Percentiles rank a stretch among this genome's conserved stretches.
phyloP scores from a whole-genome alignment of 192 early-diverging fungal genomes.

The Umbelopsis isabellina region DNA sequence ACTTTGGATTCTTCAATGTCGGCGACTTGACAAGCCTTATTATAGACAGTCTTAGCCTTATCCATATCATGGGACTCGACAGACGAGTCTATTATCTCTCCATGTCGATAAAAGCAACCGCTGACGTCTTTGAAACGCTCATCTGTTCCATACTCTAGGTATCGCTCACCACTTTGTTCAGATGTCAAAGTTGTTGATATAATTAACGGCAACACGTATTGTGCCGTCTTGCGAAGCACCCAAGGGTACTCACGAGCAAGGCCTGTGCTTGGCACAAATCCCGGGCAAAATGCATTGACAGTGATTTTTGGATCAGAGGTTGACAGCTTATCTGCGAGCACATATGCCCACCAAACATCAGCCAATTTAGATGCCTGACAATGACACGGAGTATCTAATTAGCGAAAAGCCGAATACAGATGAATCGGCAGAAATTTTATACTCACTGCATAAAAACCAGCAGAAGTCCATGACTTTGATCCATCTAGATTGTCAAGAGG shows the following conservation, averaged over 20 bases:
- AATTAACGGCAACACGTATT: not conserved
- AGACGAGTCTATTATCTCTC: not conserved
- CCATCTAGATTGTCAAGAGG: conserved; percentile 28
- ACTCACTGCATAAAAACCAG: not conserved
- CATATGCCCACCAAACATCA: conserved; percentile 22
- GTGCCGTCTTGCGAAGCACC: not conserved
- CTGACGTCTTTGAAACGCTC: not conserved
- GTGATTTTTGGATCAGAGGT: not conserved
- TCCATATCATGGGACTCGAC: conserved; percentile 26
- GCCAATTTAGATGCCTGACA: conserved; percentile 20
- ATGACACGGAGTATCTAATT: not conserved
- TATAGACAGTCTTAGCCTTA: conserved; percentile 21
- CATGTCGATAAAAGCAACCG: conserved; percentile 4
- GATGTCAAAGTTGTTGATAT: not conserved
- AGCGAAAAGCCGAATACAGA: not conserved
- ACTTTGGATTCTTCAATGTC: conserved; percentile 4
- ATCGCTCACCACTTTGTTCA: not conserved
- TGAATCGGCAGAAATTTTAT: not conserved
- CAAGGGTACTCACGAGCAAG: conserved; percentile 15
- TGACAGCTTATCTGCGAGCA: not conserved
- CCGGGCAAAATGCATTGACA: conserved; percentile 15
- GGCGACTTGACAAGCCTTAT: conserved; percentile 13
- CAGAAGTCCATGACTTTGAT: conserved; percentile 7
- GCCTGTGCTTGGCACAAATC: conserved; percentile 9
- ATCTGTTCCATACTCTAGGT: conserved; percentile 9